phyloP scores from a whole-genome alignment of 192 early-diverging fungal genomes.

The Umbelopsis sp. region DNA sequence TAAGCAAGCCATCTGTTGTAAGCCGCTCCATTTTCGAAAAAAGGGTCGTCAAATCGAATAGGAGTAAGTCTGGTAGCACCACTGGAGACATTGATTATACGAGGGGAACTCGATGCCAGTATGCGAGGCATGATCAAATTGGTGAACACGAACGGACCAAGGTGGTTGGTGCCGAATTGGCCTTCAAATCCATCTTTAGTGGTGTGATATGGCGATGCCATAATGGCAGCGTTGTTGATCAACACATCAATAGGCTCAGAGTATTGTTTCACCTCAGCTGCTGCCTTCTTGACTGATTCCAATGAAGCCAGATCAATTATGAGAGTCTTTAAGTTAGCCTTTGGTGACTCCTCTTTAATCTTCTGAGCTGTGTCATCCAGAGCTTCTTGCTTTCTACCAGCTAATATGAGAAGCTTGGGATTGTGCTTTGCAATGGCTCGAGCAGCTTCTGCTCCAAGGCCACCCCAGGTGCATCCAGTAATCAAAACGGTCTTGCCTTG shows the following conservation, averaged over 20 bases:
- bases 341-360: slow-evolving; percentile 29
- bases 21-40: slow-evolving; percentile 2
- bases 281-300: slow-evolving; percentile 42
- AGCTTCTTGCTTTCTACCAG: slow-evolving; percentile 26
- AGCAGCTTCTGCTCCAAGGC: slow-evolving; percentile 12
- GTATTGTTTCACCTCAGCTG: slow-evolving; percentile 39
- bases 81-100: slow-evolving; percentile 43
- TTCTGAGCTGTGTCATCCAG: slow-evolving; percentile 19
- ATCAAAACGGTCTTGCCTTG: slow-evolving; percentile 11
- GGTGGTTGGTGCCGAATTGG: slow-evolving; percentile 70
- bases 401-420: slow-evolving; percentile 16
- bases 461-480: slow-evolving; percentile 19
- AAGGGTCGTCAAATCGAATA: slow-evolving; percentile 22
- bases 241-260: slow-evolving; percentile 39
- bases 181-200: slow-evolving; percentile 65
- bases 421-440: not conserved
- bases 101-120: slow-evolving; percentile 34
- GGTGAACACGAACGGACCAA: slow-evolving; percentile 55
- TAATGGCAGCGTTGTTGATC: slow-evolving; percentile 59
- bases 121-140: slow-evolving; percentile 31
- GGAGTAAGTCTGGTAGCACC: not conserved
- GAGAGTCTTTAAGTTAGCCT: slow-evolving; percentile 27
- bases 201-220: slow-evolving; percentile 56
- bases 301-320: slow-evolving; percentile 36
- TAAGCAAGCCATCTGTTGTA: not conserved